These are phyloP conservation scores for Cajanus cajan DNA, from an alignment of 306 rosid species.

Conservation along the genomic window DNA sequence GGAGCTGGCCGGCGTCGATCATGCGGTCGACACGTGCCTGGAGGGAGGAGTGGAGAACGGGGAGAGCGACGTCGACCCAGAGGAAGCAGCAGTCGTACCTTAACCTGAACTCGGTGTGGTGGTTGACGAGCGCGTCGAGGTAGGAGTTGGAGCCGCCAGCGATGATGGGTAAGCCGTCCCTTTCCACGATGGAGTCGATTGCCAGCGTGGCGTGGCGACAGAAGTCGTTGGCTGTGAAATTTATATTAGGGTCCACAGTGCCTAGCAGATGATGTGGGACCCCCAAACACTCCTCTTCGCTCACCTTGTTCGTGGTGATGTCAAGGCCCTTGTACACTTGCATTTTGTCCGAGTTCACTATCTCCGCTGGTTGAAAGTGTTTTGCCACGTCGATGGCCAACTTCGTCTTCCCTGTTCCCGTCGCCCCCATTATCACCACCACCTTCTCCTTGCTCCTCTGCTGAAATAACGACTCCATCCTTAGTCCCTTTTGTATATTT, in stretches of 20 bases:
- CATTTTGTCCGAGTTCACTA: constrained; percentile 82
- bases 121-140: constrained; percentile 34
- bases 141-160: constrained; percentile 57
- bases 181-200: constrained; percentile 35
- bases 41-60: constrained; percentile 34
- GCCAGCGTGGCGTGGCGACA: constrained; percentile 36
- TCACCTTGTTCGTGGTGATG: constrained; percentile 71
- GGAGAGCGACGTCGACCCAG: constrained; percentile 43
- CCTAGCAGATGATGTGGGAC: constrained; percentile 78
- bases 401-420: constrained; percentile 80
- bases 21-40: constrained; percentile 43
- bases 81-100: constrained; percentile 47
- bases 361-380: constrained; percentile 55
- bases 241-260: constrained; percentile 25
- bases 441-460: constrained; percentile 48
- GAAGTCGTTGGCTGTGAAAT: constrained; percentile 42
- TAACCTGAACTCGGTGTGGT: constrained; percentile 23
- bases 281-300: constrained; percentile 54
- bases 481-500: constrained; percentile 43
- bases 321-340: constrained; percentile 78
- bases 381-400: constrained; percentile 75
- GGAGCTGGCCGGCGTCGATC: constrained; percentile 40
- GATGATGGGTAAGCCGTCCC: constrained; percentile 42
- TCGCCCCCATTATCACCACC: constrained; percentile 73
- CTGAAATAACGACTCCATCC: constrained; percentile 44